phyloP scores from a whole-genome alignment of 192 early-diverging fungal genomes.

The Umbelopsis ramanniana region DNA sequence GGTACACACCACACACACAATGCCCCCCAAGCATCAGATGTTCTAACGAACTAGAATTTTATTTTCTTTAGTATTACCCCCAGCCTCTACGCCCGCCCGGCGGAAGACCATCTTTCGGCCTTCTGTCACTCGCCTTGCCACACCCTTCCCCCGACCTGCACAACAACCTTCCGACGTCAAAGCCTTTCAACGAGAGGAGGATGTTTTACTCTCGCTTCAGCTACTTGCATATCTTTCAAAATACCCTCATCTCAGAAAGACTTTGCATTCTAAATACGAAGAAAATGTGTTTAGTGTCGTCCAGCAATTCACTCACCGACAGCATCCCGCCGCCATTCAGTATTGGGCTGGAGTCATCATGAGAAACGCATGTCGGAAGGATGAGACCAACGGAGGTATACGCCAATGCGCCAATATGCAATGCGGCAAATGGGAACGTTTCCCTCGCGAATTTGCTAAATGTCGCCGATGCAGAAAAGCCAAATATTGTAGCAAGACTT shows the following conservation, averaged over 20 bases:
- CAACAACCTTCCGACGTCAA: conserved; percentile 21
- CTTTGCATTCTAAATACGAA: conserved; percentile 52
- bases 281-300: conserved; percentile 77
- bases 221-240: conserved; percentile 91
- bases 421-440: conserved; percentile 78
- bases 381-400: conserved; percentile 69
- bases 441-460: conserved; percentile 81
- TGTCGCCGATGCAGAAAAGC: conserved; percentile 87
- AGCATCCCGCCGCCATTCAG: conserved; percentile 67
- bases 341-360: conserved; percentile 81
- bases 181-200: conserved; percentile 75
- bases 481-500: conserved; percentile 83
- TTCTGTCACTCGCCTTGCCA: not conserved
- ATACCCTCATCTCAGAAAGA: conserved; percentile 79
- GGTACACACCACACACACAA: not conserved
- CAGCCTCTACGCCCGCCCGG: not conserved
- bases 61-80: conserved; percentile 9
- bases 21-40: conserved; percentile 10
- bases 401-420: conserved; percentile 79
- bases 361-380: conserved; percentile 80
- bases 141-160: not conserved
- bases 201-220: conserved; percentile 83
- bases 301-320: conserved; percentile 70
- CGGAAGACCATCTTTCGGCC: conserved; percentile 18
- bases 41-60: not conserved